Base-by-base conservation (phyloP, 495 filamentous ascomycete species). In the Hypoxylon rickii region DNA sequence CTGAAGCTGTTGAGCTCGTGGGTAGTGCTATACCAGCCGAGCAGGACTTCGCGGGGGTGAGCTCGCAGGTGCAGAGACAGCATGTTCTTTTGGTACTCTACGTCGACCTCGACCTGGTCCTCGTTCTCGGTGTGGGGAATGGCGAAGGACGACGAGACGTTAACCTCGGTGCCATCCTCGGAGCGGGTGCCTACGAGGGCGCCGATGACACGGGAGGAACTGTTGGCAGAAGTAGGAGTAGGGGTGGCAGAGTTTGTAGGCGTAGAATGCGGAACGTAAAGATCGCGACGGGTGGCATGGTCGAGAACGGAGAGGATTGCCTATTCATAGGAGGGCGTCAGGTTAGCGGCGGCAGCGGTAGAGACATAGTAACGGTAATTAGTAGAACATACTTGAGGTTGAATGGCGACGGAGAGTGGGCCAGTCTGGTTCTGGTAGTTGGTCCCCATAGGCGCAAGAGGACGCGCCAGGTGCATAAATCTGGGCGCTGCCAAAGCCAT, bases 1-100 rank as follows among this genome's bases (percentile, higher is more conserved):
- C 85, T 89, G 83, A 97, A 98, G 63, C 89, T 96, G 83, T 98
- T 97, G 67, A 98, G 83, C 75, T 96, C 91, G 63, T 87, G 83
- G 64, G 87, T 89, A 15, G 95, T 98, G 56, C 95, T 96, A 77
- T 98, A 98, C 94, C 94, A 98, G 63, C 94, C 94, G 22, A 98
- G 86, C 15, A 98, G 82, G 19, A 93, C 85, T 74, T 98, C 94
- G 70, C 89, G 87, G 10, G 95, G 94, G 74, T 92, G 90, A 13
- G 92, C 92, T 79, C 91, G 91, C 60, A 96, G 83, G 70, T 96
- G 92, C 58, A 98, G 79, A 13, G 86, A 86, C 13, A 97, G 84
- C 94, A 98, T 97, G 71, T 92, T 89, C 83, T 97, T 97, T 75
- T 98, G 94, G 71, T 97, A 98, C 74, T 97, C 94, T 83, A 98